Evolutionary conservation across 169 alveolate genomes (phyloP).

Genomic region (Plasmodium gaboni): DNA sequence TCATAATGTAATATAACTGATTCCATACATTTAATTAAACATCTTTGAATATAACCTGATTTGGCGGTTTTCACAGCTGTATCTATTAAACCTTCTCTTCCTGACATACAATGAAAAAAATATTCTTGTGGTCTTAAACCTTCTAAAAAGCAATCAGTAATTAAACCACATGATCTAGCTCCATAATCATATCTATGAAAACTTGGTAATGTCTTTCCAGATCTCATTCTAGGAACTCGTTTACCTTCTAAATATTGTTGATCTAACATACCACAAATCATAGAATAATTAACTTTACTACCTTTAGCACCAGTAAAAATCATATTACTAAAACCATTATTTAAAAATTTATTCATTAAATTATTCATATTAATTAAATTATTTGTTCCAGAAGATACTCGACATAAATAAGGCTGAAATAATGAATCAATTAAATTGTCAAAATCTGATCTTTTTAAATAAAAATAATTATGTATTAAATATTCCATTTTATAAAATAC

Average conservation of each 20-base stretch:
- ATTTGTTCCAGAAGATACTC: slow-evolving; percentile 79
- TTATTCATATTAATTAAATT: slow-evolving; percentile 74
- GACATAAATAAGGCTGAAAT: slow-evolving; percentile 81
- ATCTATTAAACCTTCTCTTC: slow-evolving; percentile 99
- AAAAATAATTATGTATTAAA: slow-evolving; percentile 74
- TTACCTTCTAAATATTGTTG: slow-evolving; percentile 97
- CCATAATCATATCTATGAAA: slow-evolving; percentile 96
- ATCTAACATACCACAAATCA: slow-evolving; percentile 95
- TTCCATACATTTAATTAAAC: slow-evolving; percentile 97
- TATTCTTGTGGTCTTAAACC: slow-evolving; percentile 98
- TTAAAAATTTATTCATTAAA: slow-evolving; percentile 92
- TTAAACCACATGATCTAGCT: slow-evolving; percentile 96
- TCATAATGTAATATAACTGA: slow-evolving; percentile 95
- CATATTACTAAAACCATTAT: slow-evolving; percentile 97
- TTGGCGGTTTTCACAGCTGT: slow-evolving; percentile 99
- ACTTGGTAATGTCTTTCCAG: slow-evolving; percentile 96
- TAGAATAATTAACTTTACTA: slow-evolving; percentile 94
- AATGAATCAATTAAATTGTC: slow-evolving; percentile 77
- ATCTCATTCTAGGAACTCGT: slow-evolving; percentile 96
- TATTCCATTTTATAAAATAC: slow-evolving; percentile 76
- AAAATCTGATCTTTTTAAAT: slow-evolving; percentile 73
- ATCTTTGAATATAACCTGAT: slow-evolving; percentile 98
- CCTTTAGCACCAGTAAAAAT: slow-evolving; percentile 98
- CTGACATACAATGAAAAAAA: slow-evolving; percentile 99
- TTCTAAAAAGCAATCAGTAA: slow-evolving; percentile 97